Base-by-base conservation (phyloP, 2,329 filamentous ascomycete genomes). In the Cladophialophora yegresii region DNA sequence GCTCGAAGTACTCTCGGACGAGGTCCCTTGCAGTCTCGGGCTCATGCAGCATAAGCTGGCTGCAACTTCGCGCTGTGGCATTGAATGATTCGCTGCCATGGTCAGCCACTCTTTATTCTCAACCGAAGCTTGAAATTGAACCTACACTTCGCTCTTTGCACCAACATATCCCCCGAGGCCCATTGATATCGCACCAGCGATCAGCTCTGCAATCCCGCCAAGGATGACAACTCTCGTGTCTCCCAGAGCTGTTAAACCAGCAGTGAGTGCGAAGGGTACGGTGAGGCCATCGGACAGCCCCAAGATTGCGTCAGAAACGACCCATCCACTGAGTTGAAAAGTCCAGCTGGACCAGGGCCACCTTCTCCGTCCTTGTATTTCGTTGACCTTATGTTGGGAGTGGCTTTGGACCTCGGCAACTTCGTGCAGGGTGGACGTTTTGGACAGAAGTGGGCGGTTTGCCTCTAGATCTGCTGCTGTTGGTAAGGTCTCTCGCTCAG, bases 281-380 rank as follows among this genome's bases (percentile, higher is more conserved):
- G 90, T 93, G 70, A 93, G 82, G 16, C 90, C 90, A 72, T 93
- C 90, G 0, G 89, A 88, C 70, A 92, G 87, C 59, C 90, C 90
- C 70, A 93, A 88, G 65, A 90, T 91, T 67, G 87, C 82, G 75
- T 91, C 87, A 10, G 67, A 66, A 7, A 69, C 65, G 12, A 68
- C 30, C 40, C 67, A 54, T 23, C 63, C 65, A 55, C 64, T 66
- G 32, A 69, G 23, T 5, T 57, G 55, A 7, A 63, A 55, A 22
- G 30, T 54, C 61, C 58, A 63, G 43, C 53, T 28, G 1, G 60
- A 55, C 67, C 61, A 64, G 30, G 53, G 59, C 33, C 59, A 60
- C 43, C 58, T 43, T 54, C 49, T 36, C 26, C 47, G 33, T 36
- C 32, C 53, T 43, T 8, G 36, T 43, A 16, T n/a, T 20, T 43